Evolutionary conservation across 805 yeast genomes (phyloP).

Genomic region (Kazachstania psychrophila): DNA sequence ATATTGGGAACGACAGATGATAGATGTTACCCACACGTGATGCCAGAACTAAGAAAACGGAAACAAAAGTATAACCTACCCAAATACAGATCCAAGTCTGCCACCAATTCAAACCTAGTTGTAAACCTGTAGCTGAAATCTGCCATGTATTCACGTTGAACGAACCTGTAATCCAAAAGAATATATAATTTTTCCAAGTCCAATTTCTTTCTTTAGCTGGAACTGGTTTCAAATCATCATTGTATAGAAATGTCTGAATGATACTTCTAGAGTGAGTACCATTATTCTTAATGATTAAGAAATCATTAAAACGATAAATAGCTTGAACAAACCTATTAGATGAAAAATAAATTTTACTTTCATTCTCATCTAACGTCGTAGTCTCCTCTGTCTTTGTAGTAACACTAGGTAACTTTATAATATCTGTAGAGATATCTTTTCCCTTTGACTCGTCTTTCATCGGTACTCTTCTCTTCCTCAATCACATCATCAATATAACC

Average conservation of each 20-base stretch:
- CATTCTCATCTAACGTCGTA: constrained; percentile 1
- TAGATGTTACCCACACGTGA: constrained; percentile 77
- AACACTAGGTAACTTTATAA: no score
- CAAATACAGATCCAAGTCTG: constrained; percentile 84
- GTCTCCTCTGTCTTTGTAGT: no score
- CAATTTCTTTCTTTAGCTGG: constrained; percentile 66
- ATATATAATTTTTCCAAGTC: constrained; percentile 75
- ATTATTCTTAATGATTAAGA: constrained; percentile 1
- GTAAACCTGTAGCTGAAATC: constrained; percentile 80
- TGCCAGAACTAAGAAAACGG: constrained; percentile 54
- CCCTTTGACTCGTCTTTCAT: no score
- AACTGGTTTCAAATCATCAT: constrained; percentile 73
- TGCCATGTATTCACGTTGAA: constrained; percentile 89
- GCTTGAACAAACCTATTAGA: background rate
- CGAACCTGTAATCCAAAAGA: constrained; percentile 84
- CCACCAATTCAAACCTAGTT: constrained; percentile 82
- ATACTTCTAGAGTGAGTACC: constrained; percentile 1
- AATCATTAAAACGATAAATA: background rate
- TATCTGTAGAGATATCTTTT: no score
- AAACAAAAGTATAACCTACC: constrained; percentile 72
- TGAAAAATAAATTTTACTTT: background rate
- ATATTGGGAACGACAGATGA: constrained; percentile 80
- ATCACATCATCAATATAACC: no score
- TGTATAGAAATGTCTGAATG: constrained; percentile 46
- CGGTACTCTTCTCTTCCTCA: no score